Base-by-base conservation (phyloP, 768 basidiomycete species). In the Xerocomellus amylosporus region DNA sequence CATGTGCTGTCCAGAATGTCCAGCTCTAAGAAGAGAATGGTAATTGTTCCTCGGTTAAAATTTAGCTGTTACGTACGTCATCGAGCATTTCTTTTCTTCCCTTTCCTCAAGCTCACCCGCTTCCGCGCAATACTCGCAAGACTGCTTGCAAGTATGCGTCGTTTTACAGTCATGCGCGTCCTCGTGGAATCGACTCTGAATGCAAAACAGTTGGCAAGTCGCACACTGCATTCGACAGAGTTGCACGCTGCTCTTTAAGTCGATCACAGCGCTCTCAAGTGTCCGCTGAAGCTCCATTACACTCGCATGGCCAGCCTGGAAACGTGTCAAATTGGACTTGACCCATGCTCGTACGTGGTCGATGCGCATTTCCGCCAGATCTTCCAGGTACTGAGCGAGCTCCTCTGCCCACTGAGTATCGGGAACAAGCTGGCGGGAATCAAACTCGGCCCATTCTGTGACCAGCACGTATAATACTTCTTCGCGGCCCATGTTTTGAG, bases 1-100 rank as follows among this genome's bases (percentile, higher is more conserved):
- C 84, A 83, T 70, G 54, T 85, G 83, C 10, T 70, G 70, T 19
- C 79, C 81, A 36, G 75, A 62, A 62, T 85, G 84, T 1, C 84
- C 83, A 44, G 83, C 84, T 3, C 83, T 85, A 44, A 2, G 14
- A 28, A 46, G 13, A 33, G 19, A 37, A 44, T 26, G 26, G n/a
- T 52, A 4, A 50, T 6, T 3, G 17, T 19, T 17, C 19, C 14
- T 10, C 4, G 8, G 36, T 9, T 43, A 42, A 36, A n/a, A 14
- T 38, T 12, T 8, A 14, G 37, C 22, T 20, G 10, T 31, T 7
- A 71, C 81, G 58, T 60, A 84, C 82, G 65, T 69, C 56, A 78
- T 72, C 10, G 77, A 68, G 58, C 83, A 85, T 17, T 46, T 36
- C 56, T 71, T 72, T 14, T 56, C 61, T 34, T 55, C 58, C 2